Conservation (phyloP, 1,284 basidiomycete genomes). For the Garcileccinum viscosum region DNA sequence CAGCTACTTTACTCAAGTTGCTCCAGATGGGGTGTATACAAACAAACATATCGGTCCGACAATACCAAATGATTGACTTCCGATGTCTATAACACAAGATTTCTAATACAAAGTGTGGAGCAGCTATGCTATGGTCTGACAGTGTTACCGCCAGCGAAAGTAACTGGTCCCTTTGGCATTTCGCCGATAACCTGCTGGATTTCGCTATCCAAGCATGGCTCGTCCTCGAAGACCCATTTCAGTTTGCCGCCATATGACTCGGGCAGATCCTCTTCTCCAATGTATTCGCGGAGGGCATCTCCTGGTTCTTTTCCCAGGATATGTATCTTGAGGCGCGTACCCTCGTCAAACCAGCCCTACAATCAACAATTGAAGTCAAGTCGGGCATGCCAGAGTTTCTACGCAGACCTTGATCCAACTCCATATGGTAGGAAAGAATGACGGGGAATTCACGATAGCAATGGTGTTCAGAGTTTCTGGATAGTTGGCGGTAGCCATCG, state of each 20-base stretch:
- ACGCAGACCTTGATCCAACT: slow-evolving; percentile 72
- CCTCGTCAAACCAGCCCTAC: slow-evolving; percentile 78
- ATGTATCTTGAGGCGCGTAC: slow-evolving; percentile 74
- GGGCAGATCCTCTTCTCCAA: slow-evolving; percentile 65
- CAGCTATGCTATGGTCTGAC: slow-evolving; percentile 20
- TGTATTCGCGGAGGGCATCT: slow-evolving; percentile 54
- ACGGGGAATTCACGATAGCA: slow-evolving; percentile 75
- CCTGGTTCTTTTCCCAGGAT: slow-evolving; percentile 66
- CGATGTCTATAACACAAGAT: neutral
- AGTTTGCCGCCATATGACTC: slow-evolving; percentile 70
- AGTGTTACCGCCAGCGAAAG: slow-evolving; percentile 54
- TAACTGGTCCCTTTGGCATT: slow-evolving; percentile 57
- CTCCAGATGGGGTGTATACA: neutral
- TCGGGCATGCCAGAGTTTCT: neutral
- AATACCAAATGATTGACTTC: neutral
- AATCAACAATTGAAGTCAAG: neutral
- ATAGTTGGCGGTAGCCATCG: slow-evolving; percentile 77
- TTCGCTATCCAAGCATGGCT: slow-evolving; percentile 62
- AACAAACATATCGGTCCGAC: too few species aligned
- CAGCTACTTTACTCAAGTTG: neutral
- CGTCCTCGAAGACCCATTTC: slow-evolving; percentile 70
- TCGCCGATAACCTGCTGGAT: slow-evolving; percentile 47
- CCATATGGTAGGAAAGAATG: slow-evolving; percentile 81
- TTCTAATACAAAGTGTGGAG: neutral
- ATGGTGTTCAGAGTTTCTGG: slow-evolving; percentile 74